Conservation (phyloP, 768 basidiomycete species). For the Termitomyces sp. region DNA sequence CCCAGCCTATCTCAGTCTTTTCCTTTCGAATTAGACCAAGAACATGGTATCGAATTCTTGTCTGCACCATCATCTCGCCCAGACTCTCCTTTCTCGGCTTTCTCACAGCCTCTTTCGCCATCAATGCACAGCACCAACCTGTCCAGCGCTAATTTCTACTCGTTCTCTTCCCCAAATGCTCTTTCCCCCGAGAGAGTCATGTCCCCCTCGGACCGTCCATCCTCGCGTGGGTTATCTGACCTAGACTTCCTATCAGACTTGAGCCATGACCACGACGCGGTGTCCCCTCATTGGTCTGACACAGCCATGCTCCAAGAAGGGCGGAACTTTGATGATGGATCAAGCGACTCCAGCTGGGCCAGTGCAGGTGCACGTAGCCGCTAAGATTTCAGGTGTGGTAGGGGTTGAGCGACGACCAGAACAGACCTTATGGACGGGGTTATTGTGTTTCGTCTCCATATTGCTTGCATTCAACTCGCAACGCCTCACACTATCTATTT, state of each 20-base stretch:
- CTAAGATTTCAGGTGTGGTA: background rate
- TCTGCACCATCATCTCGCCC: slow-evolving; percentile 42
- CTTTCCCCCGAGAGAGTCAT: background rate
- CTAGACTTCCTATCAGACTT: slow-evolving; percentile 21
- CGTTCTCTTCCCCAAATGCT: slow-evolving; percentile 16
- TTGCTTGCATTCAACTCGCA: background rate
- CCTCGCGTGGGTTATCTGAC: slow-evolving; percentile 16
- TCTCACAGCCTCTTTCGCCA: slow-evolving; percentile 16
- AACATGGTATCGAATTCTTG: slow-evolving; percentile 39
- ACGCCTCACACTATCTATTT: background rate
- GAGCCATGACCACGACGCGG: slow-evolving; percentile 6
- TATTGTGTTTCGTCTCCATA: background rate
- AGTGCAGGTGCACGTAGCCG: slow-evolving; percentile 14
- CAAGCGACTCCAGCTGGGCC: slow-evolving; percentile 19
- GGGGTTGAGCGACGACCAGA: background rate
- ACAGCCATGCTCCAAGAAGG: slow-evolving; percentile 4
- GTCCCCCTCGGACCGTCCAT: slow-evolving; percentile 8
- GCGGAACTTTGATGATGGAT: slow-evolving; percentile 5
- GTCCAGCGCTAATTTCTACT: slow-evolving; percentile 13
- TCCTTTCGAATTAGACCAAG: slow-evolving; percentile 39
- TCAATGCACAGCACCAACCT: slow-evolving; percentile 6
- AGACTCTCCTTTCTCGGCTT: slow-evolving; percentile 34
- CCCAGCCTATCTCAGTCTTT: slow-evolving; percentile 41
- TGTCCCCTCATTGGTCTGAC: slow-evolving; percentile 15
- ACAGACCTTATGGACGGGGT: background rate